phyloP scores from a whole-genome alignment of 2,329 filamentous ascomycete species.

The Pseudopyrenochaeta lycopersici region DNA sequence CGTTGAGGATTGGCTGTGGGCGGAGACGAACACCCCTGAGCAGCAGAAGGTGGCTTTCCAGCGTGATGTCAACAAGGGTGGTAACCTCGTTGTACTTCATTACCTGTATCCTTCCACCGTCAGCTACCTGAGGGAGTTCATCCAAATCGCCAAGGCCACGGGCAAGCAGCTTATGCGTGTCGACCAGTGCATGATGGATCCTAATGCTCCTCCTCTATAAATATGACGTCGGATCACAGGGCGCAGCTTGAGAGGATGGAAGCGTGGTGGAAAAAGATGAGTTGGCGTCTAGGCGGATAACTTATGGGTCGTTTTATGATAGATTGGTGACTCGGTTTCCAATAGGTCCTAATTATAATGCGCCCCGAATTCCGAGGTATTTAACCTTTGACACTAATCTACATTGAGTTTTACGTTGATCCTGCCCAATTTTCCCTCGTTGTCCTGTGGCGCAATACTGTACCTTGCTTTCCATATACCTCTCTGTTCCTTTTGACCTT shows the following conservation, averaged over 20 bases:
- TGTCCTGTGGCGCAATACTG: no score
- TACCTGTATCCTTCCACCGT: constrained; percentile 73
- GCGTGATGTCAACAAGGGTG: constrained; percentile 69
- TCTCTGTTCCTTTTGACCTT: no score
- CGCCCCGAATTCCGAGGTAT: constrained; percentile 1
- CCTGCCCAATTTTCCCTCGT: no score
- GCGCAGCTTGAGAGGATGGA: background rate
- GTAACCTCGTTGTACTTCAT: constrained; percentile 73
- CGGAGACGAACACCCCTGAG: constrained; percentile 67
- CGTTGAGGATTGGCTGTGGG: constrained; percentile 77
- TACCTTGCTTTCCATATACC: no score
- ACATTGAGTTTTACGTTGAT: background rate
- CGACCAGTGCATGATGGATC: constrained; percentile 72
- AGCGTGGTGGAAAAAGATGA: background rate
- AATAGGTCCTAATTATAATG: constrained; percentile 4
- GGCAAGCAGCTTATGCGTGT: constrained; percentile 73
- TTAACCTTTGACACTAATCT: background rate
- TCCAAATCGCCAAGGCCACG: constrained; percentile 68
- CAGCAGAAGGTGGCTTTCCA: constrained; percentile 73
- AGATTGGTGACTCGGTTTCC: background rate
- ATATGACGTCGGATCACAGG: background rate
- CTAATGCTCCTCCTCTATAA: constrained; percentile 57
- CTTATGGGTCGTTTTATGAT: background rate
- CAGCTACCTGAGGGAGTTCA: constrained; percentile 70
- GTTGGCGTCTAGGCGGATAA: background rate